Evolutionary conservation across 2,329 filamentous ascomycete species (phyloP).

Genomic region (Phialocephala subalpina): DNA sequence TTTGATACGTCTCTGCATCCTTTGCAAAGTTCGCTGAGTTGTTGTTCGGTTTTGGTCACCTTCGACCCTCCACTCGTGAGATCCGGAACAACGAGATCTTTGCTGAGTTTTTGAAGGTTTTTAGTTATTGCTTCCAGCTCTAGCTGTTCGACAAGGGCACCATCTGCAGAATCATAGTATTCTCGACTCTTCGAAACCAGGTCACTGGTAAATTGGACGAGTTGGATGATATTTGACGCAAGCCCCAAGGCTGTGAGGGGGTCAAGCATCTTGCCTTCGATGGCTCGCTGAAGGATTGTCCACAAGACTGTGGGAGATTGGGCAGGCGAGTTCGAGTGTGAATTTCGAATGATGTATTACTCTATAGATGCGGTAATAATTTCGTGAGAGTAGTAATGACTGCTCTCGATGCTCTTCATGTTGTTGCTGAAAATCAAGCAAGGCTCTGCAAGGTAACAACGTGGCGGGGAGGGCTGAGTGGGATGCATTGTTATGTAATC

Average conservation of each 20-base stretch:
- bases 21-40: constrained; percentile 12
- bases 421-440: no score
- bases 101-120: constrained; percentile 17
- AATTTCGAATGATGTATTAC: no score
- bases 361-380: no score
- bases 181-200: constrained; percentile 18
- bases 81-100: neutral
- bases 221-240: constrained; percentile 21
- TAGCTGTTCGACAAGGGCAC: constrained; percentile 17
- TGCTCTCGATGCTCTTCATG: no score
- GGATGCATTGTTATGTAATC: no score
- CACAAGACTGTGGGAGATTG: no score
- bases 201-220: constrained; percentile 17
- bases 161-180: constrained; percentile 20
- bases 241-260: constrained; percentile 24
- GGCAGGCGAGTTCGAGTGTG: no score
- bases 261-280: constrained; percentile 30
- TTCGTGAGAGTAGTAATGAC: no score
- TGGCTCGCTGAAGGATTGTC: no score
- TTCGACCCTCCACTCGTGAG: neutral
- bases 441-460: no score
- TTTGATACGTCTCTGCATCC: constrained; percentile 15
- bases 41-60: neutral
- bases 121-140: constrained; percentile 21
- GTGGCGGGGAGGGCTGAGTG: no score